Conservation (phyloP, 2,329 filamentous ascomycete species). For the Thielaviopsis cerberus region DNA sequence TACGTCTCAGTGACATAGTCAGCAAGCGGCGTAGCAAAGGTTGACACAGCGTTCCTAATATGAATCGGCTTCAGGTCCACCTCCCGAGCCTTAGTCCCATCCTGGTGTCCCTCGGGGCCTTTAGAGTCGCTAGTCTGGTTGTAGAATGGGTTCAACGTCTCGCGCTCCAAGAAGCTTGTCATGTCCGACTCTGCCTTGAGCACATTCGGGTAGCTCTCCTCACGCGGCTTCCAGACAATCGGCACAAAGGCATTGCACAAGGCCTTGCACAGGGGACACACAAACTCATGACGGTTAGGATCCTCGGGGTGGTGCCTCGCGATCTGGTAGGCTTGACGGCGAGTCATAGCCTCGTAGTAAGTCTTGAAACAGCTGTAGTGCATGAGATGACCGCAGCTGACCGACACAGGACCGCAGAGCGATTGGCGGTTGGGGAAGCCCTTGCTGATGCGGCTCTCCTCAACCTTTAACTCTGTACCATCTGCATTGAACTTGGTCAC, state of each 20-base stretch:
- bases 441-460: conserved; percentile 70
- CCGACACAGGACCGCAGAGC: conserved; percentile 60
- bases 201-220: conserved; percentile 59
- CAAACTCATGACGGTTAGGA: conserved; percentile 65
- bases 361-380: conserved; percentile 89
- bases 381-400: conserved; percentile 95
- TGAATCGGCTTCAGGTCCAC: background rate
- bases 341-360: conserved; percentile 67
- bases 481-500: conserved; percentile 58
- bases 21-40: background rate
- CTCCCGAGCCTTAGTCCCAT: background rate
- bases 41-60: background rate
- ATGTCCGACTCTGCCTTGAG: conserved; percentile 1
- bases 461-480: conserved; percentile 51
- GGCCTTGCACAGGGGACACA: conserved; percentile 92
- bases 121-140: background rate
- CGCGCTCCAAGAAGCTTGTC: conserved; percentile 45
- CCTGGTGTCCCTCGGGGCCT: background rate
- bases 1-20: background rate
- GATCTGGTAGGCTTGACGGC: conserved; percentile 80
- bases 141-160: conserved; percentile 22
- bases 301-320: conserved; percentile 83
- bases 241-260: conserved; percentile 88
- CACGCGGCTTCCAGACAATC: conserved; percentile 84
- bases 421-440: conserved; percentile 59